A percentile compares a stretch with the other conserved stretches of the same genome.
Evolutionary conservation across 2,329 filamentous ascomycete genomes (phyloP).

Genomic region (Curvularia spicifera): DNA sequence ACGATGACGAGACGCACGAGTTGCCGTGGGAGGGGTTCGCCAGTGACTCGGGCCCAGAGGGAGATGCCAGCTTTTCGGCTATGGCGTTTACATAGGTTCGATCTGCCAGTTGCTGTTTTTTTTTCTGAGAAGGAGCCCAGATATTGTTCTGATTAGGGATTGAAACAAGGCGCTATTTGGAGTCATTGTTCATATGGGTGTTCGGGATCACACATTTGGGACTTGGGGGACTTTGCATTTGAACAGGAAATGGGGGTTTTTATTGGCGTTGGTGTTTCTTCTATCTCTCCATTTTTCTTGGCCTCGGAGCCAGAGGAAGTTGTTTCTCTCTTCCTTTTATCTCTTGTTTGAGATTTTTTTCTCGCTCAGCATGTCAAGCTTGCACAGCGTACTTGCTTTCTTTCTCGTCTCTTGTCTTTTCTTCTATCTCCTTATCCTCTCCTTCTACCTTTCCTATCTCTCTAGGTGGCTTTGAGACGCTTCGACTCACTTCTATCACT

Average conservation of each 20-base stretch:
- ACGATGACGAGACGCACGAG: slow-evolving; percentile 42
- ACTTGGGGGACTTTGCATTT: not conserved
- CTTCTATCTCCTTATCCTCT: not conserved
- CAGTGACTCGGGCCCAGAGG: slow-evolving; percentile 33
- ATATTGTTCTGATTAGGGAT: not conserved
- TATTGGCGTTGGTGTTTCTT: not conserved
- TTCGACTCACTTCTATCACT: not conserved
- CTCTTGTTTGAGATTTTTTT: not conserved
- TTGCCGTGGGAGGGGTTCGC: slow-evolving; percentile 51
- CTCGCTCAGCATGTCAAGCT: not conserved
- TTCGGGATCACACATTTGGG: not conserved
- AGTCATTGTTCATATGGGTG: not conserved
- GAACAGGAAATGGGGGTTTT: not conserved
- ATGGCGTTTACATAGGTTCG: slow-evolving; percentile 6
- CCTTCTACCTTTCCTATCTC: not conserved
- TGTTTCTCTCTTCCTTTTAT: not conserved
- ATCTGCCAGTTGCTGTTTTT: slow-evolving; percentile 13
- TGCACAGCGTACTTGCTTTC: not conserved
- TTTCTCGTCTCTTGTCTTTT: not conserved
- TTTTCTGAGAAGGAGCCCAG: too few species aligned
- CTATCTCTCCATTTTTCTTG: not conserved
- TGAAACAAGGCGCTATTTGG: not conserved
- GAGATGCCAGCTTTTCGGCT: slow-evolving; percentile 20
- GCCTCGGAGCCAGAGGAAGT: not conserved
- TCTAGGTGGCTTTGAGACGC: not conserved